Percentiles rank a stretch among this genome's conserved stretches.
These are phyloP conservation scores for Stephania yunnanensis DNA, from an alignment of 164 flowering plant genomes.

Conservation along the genomic window DNA sequence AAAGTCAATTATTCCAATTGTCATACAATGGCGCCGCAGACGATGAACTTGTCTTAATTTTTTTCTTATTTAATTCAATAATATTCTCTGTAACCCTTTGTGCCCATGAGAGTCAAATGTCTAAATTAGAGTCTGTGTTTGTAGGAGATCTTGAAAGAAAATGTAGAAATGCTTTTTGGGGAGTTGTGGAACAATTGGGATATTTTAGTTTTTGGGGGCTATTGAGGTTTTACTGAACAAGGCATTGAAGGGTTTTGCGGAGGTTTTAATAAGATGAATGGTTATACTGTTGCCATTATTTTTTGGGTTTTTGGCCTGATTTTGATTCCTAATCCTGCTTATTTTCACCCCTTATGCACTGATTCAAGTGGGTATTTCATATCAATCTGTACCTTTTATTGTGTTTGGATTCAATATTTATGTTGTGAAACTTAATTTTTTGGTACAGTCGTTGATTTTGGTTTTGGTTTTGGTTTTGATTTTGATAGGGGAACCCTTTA, in stretches of 20 bases:
- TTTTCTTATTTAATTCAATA: neutral
- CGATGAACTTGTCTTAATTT: neutral
- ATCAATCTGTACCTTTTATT: neutral
- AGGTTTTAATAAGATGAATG: constrained; percentile 4
- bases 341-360: constrained; percentile 58
- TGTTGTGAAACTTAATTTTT: neutral
- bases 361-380: constrained; percentile 51
- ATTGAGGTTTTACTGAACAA: neutral
- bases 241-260: neutral
- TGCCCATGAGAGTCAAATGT: neutral
- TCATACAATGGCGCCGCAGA: neutral
- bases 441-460: neutral
- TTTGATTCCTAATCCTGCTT: constrained; percentile 32
- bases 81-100: neutral
- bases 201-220: neutral
- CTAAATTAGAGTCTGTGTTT: neutral
- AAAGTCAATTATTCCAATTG: neutral
- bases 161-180: neutral
- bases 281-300: constrained; percentile 6
- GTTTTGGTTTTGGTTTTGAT: constrained; percentile 1
- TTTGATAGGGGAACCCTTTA: constrained; percentile 51
- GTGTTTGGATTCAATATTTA: neutral
- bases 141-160: neutral
- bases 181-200: neutral
- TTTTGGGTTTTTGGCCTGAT: constrained; percentile 20